Percentiles rank a stretch among this genome's conserved stretches.
Conservation (phyloP, 2,329 filamentous ascomycete genomes). For the Magnaporthiopsis rhizophila region DNA sequence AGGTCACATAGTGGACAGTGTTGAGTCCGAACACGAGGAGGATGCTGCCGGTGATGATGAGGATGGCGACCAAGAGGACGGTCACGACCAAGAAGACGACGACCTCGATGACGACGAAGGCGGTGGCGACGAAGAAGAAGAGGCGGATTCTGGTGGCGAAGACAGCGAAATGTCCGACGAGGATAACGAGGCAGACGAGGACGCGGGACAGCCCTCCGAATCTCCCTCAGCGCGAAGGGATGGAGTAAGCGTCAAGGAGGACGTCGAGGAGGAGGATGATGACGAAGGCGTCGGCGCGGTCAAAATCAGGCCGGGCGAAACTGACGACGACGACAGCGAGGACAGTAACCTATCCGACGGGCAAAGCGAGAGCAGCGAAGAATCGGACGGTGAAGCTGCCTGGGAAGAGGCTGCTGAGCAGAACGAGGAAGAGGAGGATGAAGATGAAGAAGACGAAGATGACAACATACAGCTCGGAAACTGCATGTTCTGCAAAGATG, state of each 20-base stretch:
- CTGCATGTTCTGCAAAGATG: constrained; percentile 70
- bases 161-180: constrained; percentile 16
- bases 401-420: constrained; percentile 51
- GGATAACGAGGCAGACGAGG: constrained; percentile 27
- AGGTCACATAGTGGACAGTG: constrained; percentile 1
- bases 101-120: constrained; percentile 13
- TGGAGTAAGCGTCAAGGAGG: constrained; percentile 10
- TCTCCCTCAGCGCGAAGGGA: neutral
- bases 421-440: constrained; percentile 39
- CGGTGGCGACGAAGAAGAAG: constrained; percentile 21
- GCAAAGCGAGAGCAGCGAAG: constrained; percentile 42
- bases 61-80: constrained; percentile 21
- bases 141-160: constrained; percentile 13
- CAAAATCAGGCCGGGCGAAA: constrained; percentile 46
- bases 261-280: constrained; percentile 35
- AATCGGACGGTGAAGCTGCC: constrained; percentile 48
- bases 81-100: constrained; percentile 17
- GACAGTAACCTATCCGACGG: constrained; percentile 29
- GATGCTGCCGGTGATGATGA: constrained; percentile 26
- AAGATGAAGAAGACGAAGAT: constrained; percentile 51
- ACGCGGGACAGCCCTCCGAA: constrained; percentile 17
- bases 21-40: constrained; percentile 21
- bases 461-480: constrained; percentile 45
- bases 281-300: constrained; percentile 50
- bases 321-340: constrained; percentile 34